Evolutionary conservation across 345 rosid species (phyloP).

Genomic region (Leavenworthia alabamica): DNA sequence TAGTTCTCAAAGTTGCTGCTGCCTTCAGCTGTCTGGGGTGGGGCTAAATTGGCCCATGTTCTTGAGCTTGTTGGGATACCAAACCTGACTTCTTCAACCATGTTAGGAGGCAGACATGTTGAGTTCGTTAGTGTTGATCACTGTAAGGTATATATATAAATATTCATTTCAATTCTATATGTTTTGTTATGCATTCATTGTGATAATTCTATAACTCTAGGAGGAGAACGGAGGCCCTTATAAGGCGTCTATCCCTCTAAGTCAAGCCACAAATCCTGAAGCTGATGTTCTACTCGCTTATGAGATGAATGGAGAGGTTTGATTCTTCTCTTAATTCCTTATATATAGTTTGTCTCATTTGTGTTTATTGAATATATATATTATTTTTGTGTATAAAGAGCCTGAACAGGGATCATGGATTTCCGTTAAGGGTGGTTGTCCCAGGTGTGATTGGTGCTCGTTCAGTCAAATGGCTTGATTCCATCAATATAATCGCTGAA

Average conservation of each 20-base stretch:
- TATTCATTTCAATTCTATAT: background rate
- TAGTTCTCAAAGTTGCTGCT: background rate
- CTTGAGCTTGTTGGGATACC: constrained; percentile 77
- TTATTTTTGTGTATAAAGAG: constrained; percentile 35
- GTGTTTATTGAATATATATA: background rate
- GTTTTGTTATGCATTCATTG: background rate
- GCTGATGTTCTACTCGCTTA: constrained; percentile 96
- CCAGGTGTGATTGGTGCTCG: constrained; percentile 99
- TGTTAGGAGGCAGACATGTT: constrained; percentile 73
- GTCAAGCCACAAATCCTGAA: constrained; percentile 78
- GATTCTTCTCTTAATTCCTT: background rate
- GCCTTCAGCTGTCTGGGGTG: constrained; percentile 75
- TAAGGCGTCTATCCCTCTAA: constrained; percentile 86
- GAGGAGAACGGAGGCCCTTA: constrained; percentile 99
- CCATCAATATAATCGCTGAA: constrained; percentile 70
- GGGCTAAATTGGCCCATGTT: constrained; percentile 76
- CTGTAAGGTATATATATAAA: constrained; percentile 59
- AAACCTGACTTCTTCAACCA: constrained; percentile 46
- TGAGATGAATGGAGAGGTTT: constrained; percentile 97
- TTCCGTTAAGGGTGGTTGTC: constrained; percentile 77
- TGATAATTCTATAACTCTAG: constrained; percentile 30
- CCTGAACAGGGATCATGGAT: constrained; percentile 92
- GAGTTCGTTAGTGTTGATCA: constrained; percentile 94
- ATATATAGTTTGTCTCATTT: background rate
- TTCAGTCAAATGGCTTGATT: constrained; percentile 96